These are phyloP conservation scores for Fusarium continuum DNA, from an alignment of 2,329 filamentous ascomycete genomes.

Conservation along the genomic window DNA sequence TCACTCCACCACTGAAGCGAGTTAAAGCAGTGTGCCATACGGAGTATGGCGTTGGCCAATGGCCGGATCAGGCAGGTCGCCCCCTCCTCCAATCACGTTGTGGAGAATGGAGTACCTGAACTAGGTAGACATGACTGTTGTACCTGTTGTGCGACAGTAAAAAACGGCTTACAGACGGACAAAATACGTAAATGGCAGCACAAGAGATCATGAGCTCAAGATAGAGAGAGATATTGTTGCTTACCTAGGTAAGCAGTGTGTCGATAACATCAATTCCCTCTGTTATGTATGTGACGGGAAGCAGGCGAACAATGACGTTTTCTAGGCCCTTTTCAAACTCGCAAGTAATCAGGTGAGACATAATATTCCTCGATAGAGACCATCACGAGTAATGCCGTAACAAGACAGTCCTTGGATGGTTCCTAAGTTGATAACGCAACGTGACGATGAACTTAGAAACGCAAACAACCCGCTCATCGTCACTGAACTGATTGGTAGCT, in stretches of 20 bases:
- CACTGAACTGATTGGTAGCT: not conserved
- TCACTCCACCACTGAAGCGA: slow-evolving; percentile 31
- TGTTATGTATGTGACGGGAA: not conserved
- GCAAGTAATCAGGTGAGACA: not conserved
- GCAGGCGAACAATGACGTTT: not conserved
- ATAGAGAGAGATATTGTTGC: not conserved
- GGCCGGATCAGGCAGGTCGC: slow-evolving; percentile 27
- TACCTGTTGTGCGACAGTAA: slow-evolving; percentile 16
- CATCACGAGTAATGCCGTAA: not conserved
- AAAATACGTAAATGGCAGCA: slow-evolving; percentile 19
- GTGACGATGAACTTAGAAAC: not conserved
- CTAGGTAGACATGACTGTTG: slow-evolving; percentile 11
- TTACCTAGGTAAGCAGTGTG: no score
- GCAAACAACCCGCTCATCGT: not conserved
- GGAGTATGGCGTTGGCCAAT: slow-evolving; percentile 1
- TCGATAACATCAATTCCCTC: not conserved
- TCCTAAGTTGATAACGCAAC: not conserved
- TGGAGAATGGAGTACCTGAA: slow-evolving; percentile 15
- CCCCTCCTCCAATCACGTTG: slow-evolving; percentile 23
- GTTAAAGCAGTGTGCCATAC: slow-evolving; percentile 24
- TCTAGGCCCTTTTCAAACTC: not conserved
- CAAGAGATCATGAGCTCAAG: slow-evolving; percentile 1
- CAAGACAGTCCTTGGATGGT: not conserved
- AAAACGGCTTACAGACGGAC: not conserved
- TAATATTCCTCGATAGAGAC: not conserved